Conservation (phyloP, 495 filamentous ascomycete species). For the Xylaria flabelliformis region DNA sequence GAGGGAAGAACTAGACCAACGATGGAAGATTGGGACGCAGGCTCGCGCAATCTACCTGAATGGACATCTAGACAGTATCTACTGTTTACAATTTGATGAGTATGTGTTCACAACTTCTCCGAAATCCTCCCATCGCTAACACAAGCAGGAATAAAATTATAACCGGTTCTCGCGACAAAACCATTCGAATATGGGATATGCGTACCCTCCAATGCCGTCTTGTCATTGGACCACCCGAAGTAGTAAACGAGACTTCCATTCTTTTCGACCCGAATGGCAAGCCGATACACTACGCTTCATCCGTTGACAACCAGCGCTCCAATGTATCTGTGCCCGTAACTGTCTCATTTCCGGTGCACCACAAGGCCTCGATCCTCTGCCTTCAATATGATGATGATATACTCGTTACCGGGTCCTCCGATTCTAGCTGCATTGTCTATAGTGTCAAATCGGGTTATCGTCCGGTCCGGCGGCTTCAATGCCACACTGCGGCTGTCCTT, state of each 20-base stretch:
- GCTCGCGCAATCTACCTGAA: slow-evolving; percentile 86
- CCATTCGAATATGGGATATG: slow-evolving; percentile 95
- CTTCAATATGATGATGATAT: slow-evolving; percentile 92
- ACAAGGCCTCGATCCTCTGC: slow-evolving; percentile 91
- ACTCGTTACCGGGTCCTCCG: slow-evolving; percentile 93
- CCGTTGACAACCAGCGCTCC: slow-evolving; percentile 49
- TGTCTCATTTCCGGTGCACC: slow-evolving; percentile 61
- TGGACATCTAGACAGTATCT: slow-evolving; percentile 93
- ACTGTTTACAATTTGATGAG: slow-evolving; percentile 98
- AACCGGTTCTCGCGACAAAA: slow-evolving; percentile 93
- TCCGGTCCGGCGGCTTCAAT: slow-evolving; percentile 74
- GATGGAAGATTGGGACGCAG: slow-evolving; percentile 75
- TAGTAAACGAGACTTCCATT: slow-evolving; percentile 51
- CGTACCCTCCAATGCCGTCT: slow-evolving; percentile 80
- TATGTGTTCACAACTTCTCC: slow-evolving; percentile 49
- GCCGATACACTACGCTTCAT: slow-evolving; percentile 54
- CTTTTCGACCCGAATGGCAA: slow-evolving; percentile 52
- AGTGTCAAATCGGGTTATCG: slow-evolving; percentile 76
- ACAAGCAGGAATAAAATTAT: slow-evolving; percentile 81
- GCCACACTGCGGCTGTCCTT: slow-evolving; percentile 86
- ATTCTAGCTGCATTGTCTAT: slow-evolving; percentile 91
- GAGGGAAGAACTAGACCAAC: slow-evolving; percentile 72
- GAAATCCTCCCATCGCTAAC: slow-evolving; percentile 33
- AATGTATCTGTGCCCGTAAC: slow-evolving; percentile 54
- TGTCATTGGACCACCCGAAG: slow-evolving; percentile 70